These are phyloP conservation scores for Ulota crispa DNA, from an alignment of 225 moss, liverwort and hornwort genomes.

Conservation along the genomic window DNA sequence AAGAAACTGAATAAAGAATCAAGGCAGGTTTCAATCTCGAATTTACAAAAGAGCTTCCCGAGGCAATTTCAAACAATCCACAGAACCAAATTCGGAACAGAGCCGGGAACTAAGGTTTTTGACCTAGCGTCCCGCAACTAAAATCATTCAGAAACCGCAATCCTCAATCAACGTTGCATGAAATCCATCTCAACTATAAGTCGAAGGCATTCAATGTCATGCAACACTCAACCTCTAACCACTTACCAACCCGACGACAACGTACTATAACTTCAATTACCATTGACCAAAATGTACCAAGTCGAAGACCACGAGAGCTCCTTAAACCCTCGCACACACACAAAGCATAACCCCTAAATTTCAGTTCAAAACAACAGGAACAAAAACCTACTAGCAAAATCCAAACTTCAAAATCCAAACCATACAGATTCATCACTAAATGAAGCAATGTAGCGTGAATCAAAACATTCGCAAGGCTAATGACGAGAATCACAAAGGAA, in stretches of 20 bases:
- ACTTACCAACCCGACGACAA: not conserved
- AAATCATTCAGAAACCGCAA: not conserved
- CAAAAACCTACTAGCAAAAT: not conserved
- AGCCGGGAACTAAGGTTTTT: not conserved
- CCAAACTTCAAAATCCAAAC: not conserved
- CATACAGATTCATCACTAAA: not conserved
- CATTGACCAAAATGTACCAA: not conserved
- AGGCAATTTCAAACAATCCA: not conserved
- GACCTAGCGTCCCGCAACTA: not conserved
- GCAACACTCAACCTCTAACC: not conserved
- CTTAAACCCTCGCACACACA: conserved; percentile 25
- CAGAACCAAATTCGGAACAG: not conserved
- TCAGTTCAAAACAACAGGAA: not conserved
- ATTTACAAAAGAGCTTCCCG: not conserved
- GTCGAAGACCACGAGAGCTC: not conserved
- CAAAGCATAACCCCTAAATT: conserved; percentile 13
- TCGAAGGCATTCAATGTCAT: not conserved
- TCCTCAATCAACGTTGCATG: not conserved
- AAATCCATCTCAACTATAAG: not conserved
- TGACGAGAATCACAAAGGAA: not conserved
- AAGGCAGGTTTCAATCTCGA: not conserved
- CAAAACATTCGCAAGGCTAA: not conserved
- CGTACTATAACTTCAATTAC: not conserved
- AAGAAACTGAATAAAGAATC: not conserved
- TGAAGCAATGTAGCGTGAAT: not conserved